Evolutionary conservation across 441 rosid species (phyloP).

Genomic region (Populus hybrid): DNA sequence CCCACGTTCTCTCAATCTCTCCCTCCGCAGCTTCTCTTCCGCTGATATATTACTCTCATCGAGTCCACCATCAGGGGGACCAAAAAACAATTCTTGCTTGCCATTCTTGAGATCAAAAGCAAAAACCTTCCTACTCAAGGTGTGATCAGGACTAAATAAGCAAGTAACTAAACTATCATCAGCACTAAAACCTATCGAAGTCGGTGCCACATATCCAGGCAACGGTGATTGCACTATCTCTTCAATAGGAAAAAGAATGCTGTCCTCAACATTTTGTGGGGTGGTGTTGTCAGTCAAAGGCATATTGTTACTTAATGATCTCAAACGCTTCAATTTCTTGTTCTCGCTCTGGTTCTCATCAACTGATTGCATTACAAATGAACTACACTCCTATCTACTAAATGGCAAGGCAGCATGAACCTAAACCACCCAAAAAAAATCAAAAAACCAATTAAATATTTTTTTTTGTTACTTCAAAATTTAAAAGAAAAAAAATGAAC

Average conservation of each 20-base stretch:
- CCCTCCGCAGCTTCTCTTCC: constrained; percentile 90
- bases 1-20: constrained; percentile 88
- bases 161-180: constrained; percentile 67
- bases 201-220: constrained; percentile 84
- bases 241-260: constrained; percentile 55
- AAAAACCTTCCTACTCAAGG: constrained; percentile 64
- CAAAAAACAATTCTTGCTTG: constrained; percentile 58
- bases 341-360: constrained; percentile 38
- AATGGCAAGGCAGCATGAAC: constrained; percentile 24
- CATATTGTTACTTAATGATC: constrained; percentile 47
- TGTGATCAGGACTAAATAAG: constrained; percentile 73
- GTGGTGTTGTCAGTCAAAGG: constrained; percentile 49
- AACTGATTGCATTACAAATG: constrained; percentile 57
- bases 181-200: constrained; percentile 76
- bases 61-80: constrained; percentile 88
- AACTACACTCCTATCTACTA: constrained; percentile 17
- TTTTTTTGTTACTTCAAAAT: neutral
- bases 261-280: constrained; percentile 38
- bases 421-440: constrained; percentile 1
- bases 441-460: neutral
- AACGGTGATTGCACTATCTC: constrained; percentile 86
- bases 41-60: constrained; percentile 84
- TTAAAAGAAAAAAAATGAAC: neutral
- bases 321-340: constrained; percentile 47
- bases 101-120: constrained; percentile 56